Evolutionary conservation across 2,329 filamentous ascomycete species (phyloP).

Genomic region (Fusarium paranaense): DNA sequence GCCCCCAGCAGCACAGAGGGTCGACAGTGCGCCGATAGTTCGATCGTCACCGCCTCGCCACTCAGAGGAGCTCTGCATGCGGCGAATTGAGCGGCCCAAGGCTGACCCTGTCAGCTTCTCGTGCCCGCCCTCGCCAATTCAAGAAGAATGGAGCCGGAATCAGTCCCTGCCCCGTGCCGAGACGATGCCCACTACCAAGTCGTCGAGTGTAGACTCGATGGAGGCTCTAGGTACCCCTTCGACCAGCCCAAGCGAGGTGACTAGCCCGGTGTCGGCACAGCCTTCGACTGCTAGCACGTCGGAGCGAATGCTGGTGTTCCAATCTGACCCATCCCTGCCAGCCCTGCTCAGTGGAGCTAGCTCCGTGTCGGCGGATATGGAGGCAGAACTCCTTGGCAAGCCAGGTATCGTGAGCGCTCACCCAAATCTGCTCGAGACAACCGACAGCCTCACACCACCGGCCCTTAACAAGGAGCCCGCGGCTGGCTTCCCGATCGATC

Average conservation of each 20-base stretch:
- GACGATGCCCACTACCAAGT: conserved; percentile 59
- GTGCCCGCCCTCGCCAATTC: conserved; percentile 61
- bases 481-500: conserved; percentile 60
- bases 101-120: conserved; percentile 46
- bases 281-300: conserved; percentile 55
- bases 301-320: conserved; percentile 64
- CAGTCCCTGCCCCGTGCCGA: conserved; percentile 52
- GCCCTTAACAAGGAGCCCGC: conserved; percentile 61
- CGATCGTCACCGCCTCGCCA: conserved; percentile 27
- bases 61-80: conserved; percentile 25
- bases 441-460: conserved; percentile 67
- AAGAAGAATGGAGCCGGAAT: conserved; percentile 51
- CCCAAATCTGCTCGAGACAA: conserved; percentile 61
- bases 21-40: conserved; percentile 45
- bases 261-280: conserved; percentile 60
- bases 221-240: conserved; percentile 62
- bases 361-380: conserved; percentile 72
- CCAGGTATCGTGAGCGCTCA: conserved; percentile 59
- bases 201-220: conserved; percentile 65
- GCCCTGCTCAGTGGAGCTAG: conserved; percentile 73
- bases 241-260: conserved; percentile 66
- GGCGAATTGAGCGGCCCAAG: conserved; percentile 8
- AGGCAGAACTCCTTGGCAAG: conserved; percentile 68
- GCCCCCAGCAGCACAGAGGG: conserved; percentile 61
- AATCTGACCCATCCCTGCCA: conserved; percentile 73